These are phyloP conservation scores for Mycena pura DNA, from an alignment of 768 basidiomycete genomes.

Conservation along the genomic window DNA sequence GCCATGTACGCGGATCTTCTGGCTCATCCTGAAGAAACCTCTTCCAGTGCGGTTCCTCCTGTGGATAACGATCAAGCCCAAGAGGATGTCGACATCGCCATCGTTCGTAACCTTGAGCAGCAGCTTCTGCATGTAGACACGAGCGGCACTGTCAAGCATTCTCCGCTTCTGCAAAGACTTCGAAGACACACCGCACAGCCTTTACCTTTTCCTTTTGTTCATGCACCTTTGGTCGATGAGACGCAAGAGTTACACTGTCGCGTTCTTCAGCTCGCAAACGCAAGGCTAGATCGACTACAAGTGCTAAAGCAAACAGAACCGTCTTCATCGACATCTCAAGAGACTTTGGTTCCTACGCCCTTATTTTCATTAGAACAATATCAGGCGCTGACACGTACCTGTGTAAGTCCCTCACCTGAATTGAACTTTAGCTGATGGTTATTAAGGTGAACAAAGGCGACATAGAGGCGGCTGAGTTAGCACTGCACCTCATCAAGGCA, in stretches of 20 bases:
- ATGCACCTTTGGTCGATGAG: neutral
- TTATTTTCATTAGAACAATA: slow-evolving; percentile 60
- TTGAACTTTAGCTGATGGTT: slow-evolving; percentile 7
- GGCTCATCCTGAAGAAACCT: slow-evolving; percentile 34
- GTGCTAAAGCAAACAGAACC: slow-evolving; percentile 11
- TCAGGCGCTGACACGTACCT: slow-evolving; percentile 58
- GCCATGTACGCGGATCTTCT: slow-evolving; percentile 53
- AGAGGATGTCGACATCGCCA: slow-evolving; percentile 39
- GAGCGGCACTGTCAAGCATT: slow-evolving; percentile 6
- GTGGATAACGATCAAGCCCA: slow-evolving; percentile 28
- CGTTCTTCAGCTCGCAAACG: slow-evolving; percentile 42
- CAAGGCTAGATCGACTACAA: slow-evolving; percentile 43
- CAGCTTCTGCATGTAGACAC: slow-evolving; percentile 34
- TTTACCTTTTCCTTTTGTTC: neutral
- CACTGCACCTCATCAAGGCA: slow-evolving; percentile 64
- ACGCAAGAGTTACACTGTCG: slow-evolving; percentile 36
- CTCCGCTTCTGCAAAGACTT: slow-evolving; percentile 4
- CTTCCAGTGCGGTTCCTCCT: slow-evolving; percentile 8
- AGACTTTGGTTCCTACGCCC: slow-evolving; percentile 45
- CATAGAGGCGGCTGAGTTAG: slow-evolving; percentile 51
- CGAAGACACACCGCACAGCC: neutral
- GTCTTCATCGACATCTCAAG: slow-evolving; percentile 14
- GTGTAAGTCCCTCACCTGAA: slow-evolving; percentile 42
- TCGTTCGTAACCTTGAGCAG: slow-evolving; percentile 43
- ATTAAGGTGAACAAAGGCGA: slow-evolving; percentile 57